Evolutionary conservation across 352 stramenopile genomes (phyloP).

Genomic region (Pythium sukuiense): DNA sequence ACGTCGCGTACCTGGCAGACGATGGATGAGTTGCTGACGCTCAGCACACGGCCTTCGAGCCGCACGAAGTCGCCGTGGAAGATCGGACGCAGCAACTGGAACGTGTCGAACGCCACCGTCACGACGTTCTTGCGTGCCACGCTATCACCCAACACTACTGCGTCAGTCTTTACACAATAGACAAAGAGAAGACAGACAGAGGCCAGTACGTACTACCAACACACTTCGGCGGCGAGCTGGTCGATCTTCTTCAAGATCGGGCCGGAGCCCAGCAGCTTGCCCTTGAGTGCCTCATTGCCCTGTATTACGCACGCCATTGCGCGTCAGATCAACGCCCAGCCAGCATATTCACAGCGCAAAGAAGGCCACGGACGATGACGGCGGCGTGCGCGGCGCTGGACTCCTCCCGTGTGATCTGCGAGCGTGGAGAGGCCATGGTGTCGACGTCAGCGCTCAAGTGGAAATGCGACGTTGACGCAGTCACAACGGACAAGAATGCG

Average conservation of each 20-base stretch:
- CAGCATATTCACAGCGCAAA: neutral
- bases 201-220: slow-evolving; percentile 35
- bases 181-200: no score
- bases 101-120: slow-evolving; percentile 50
- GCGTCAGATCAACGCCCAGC: no score
- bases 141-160: slow-evolving; percentile 13
- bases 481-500: neutral
- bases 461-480: neutral
- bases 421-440: slow-evolving; percentile 6
- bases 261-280: slow-evolving; percentile 48
- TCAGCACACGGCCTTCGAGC: slow-evolving; percentile 39
- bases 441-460: neutral
- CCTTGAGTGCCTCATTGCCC: slow-evolving; percentile 49
- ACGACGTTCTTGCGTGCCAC: slow-evolving; percentile 35
- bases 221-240: slow-evolving; percentile 39
- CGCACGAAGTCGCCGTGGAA: slow-evolving; percentile 48
- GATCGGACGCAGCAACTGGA: slow-evolving; percentile 36
- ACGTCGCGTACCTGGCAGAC: slow-evolving; percentile 41
- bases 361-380: slow-evolving; percentile 23
- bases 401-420: slow-evolving; percentile 21
- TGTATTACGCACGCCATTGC: no score
- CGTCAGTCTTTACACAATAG: neutral
- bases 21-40: slow-evolving; percentile 41
- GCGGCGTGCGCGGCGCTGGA: slow-evolving; percentile 21
- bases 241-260: slow-evolving; percentile 55